These are phyloP conservation scores for Pulveroboletus ravenelii DNA, from an alignment of 768 basidiomycete species.

Conservation along the genomic window DNA sequence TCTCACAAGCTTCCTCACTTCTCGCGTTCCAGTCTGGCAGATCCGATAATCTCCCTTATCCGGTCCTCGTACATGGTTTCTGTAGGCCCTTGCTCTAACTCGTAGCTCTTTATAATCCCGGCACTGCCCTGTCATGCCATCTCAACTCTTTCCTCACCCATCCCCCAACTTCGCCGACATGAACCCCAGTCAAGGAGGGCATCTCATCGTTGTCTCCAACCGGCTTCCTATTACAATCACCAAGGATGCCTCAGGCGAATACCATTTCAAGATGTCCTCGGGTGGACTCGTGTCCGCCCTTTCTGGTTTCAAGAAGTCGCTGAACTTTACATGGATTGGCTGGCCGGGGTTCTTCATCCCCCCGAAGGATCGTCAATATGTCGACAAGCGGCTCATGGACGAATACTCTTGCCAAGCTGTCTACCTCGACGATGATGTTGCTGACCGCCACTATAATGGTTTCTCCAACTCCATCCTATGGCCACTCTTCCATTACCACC, in stretches of 20 bases:
- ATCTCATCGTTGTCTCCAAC: conserved; percentile 94
- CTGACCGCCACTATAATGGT: conserved; percentile 97
- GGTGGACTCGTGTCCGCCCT: conserved; percentile 97
- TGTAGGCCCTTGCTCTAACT: conserved; percentile 8
- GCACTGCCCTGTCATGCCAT: conserved; percentile 15
- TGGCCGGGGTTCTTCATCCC: conserved; percentile 97
- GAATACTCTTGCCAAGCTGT: conserved; percentile 98
- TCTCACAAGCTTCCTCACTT: not conserved
- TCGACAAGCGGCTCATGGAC: conserved; percentile 88
- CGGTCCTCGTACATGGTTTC: conserved; percentile 23
- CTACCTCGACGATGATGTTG: conserved; percentile 95
- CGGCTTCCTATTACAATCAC: conserved; percentile 93
- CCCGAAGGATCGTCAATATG: conserved; percentile 79
- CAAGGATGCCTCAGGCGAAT: conserved; percentile 88
- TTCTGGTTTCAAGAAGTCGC: conserved; percentile 95
- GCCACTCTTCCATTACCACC: conserved; percentile 99
- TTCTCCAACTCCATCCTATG: conserved; percentile 99
- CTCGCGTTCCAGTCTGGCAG: conserved; percentile 2
- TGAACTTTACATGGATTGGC: conserved; percentile 97
- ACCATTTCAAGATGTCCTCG: conserved; percentile 99
- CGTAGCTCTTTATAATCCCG: conserved; percentile 27
- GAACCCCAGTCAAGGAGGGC: conserved; percentile 46
- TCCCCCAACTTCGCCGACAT: conserved; percentile 34
- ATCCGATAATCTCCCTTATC: conserved; percentile 35
- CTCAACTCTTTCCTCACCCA: conserved; percentile 23